Base-by-base conservation (phyloP, 2,329 filamentous ascomycete species). In the Coniosporium tulheliwenetii region DNA sequence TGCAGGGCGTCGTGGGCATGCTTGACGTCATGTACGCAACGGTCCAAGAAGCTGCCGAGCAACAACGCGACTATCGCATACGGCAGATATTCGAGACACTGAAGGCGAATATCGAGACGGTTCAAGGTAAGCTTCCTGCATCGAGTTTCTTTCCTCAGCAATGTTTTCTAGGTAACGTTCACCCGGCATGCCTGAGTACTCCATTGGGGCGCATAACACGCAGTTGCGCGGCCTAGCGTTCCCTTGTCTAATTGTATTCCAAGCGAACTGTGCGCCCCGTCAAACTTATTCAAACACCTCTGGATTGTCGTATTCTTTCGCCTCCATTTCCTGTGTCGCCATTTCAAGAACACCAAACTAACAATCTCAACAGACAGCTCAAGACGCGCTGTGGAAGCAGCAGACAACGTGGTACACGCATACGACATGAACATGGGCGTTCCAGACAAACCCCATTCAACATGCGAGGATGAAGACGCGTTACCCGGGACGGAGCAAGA, bases 1-100 rank as follows among this genome's bases (percentile, higher is more conserved):
- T 84, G 78, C 79, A 84, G 56, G 79, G 79, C 34, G 77, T 84
- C 5, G 77, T 84, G 10, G 79, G 79, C 5, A 83, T 83, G 79
- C 61, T 84, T 36, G 79, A 84, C 58, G 76, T 84, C 44, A 83
- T 84, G 77, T 77, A 82, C 58, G 75, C 78, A 2, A 81, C 77
- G 2, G 75, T 83, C 2, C 68, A 79, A 43, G 79, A 83, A 52
- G 75, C 75, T n/a, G 69, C 77, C 7, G 69, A 73, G 45, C 66
- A 63, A 32, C 67, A 73, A 44, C 57, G 60, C 8, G 68, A 73
- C 44, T 52, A 67, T 5, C 63, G 62, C 39, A 59, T 73, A 4
- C 66, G 69, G 29, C 59, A 64, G 43, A 64, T 81, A 36, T 77
- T 83, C 46, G 66, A 74, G 43, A 67, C 69, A 16, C 62, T 84